Base-by-base conservation (phyloP, 208 protist genomes). In the Trichomonas tenax region DNA sequence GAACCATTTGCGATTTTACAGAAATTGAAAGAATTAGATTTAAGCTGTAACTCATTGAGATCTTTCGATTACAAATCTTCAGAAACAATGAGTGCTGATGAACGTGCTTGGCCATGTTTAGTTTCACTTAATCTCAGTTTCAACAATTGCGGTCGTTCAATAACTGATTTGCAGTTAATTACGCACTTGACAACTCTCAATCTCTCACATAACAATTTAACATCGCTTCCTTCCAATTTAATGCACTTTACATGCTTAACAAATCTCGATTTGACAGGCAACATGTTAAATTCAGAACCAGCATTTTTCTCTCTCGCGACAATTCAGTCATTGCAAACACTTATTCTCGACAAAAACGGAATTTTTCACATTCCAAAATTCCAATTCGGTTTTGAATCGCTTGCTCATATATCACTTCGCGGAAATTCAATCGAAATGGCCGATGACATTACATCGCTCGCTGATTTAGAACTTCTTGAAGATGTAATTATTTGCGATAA, bases 171-270 rank as follows among this genome's bases (percentile, higher is more conserved):
- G 31, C 86, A 93, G 46, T 38, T 58, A 51, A 93, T 93, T 93
- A 41, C 86, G 10, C 44, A 44, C n/a, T 38, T 93, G 8, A 41
- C 86, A 9, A 41, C 41, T 38, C 15, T 93, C 0, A 51, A 93
- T 93, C 86, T 93, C 38, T 48, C 86, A 38, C 23, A 93, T 51
- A 93, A 93, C 44, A 48, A 41, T 48, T 15, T 93, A 9, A 48
- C 86, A 93, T 93, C 86, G 9, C 44, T 93, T 34, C 86, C 86
- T 31, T 93, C 86, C 26, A 93, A 93, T 93, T 26, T 93, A 15
- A 93, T 93, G 40, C 44, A 93, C 86, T 93, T 93, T 93, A 93
- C 44, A 38, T 93, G 44, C 17, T 26, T 93, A 21, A 93, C 86
- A 14, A 41, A 48, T 36, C 44, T 93, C n/a, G 45, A 93, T 93